phyloP scores from a whole-genome alignment of 257 asterid genomes.

The Eustoma russellianum region DNA sequence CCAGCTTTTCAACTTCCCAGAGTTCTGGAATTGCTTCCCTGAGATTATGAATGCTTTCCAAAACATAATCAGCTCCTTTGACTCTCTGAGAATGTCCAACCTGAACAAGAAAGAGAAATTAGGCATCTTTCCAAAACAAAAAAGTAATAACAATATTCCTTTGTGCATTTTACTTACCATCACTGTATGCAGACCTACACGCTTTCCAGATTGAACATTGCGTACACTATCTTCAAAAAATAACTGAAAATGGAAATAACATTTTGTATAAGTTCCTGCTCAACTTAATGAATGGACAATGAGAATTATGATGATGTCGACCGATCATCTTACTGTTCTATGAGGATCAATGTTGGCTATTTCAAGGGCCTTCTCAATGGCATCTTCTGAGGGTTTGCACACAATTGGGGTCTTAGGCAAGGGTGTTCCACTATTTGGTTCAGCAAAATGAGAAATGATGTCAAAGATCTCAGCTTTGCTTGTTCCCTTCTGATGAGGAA shows the following conservation, averaged over 20 bases:
- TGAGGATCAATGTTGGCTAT: slow-evolving; percentile 71
- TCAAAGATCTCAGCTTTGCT: slow-evolving; percentile 46
- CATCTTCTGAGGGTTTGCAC: slow-evolving; percentile 80
- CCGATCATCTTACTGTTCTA: slow-evolving; percentile 61
- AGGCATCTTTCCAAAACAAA: background rate
- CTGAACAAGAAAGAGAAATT: slow-evolving; percentile 22
- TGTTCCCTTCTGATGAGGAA: slow-evolving; percentile 8
- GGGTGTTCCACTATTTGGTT: slow-evolving; percentile 33
- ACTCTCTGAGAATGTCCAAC: slow-evolving; percentile 78
- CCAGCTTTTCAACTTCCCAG: slow-evolving; percentile 59
- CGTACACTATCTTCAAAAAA: slow-evolving; percentile 92
- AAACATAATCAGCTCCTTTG: slow-evolving; percentile 81
- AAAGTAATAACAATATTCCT: too few species aligned
- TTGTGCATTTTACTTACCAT: slow-evolving; percentile 36
- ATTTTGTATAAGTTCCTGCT: too few species aligned
- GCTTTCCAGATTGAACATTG: slow-evolving; percentile 74
- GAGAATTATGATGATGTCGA: background rate
- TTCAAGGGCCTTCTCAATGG: slow-evolving; percentile 68
- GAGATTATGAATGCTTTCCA: slow-evolving; percentile 85
- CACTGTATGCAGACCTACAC: slow-evolving; percentile 72
- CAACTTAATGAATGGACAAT: too few species aligned
- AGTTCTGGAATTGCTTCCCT: slow-evolving; percentile 91
- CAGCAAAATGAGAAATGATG: slow-evolving; percentile 63
- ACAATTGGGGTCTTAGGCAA: slow-evolving; percentile 82
- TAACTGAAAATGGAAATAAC: slow-evolving; percentile 30